A percentile compares a stretch with the other conserved stretches of the same genome.
Conservation (phyloP, 179 eudicot species). For the Heliamphora pulchella region DNA sequence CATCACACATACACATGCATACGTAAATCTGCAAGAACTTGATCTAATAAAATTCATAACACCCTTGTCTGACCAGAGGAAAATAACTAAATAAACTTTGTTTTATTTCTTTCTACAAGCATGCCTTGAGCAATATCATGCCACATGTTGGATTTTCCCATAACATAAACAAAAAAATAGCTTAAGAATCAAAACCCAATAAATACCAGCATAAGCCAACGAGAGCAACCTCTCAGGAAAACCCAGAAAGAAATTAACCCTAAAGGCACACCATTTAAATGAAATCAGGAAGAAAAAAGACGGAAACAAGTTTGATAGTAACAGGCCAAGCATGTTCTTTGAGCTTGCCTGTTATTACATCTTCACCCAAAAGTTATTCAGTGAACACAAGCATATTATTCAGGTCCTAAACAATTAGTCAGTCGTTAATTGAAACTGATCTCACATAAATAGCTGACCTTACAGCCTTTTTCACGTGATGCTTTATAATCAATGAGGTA, state of each 20-base stretch:
- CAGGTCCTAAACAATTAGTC: neutral
- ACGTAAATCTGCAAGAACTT: neutral
- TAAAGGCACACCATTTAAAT: neutral
- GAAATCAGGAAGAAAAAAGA: neutral
- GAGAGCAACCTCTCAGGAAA: no score
- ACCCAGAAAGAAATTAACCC: no score
- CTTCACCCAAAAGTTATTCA: neutral
- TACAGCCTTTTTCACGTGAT: neutral
- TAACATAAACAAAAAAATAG: neutral
- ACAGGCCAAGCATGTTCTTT: neutral
- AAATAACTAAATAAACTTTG: neutral
- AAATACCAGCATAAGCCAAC: no score
- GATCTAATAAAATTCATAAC: neutral
- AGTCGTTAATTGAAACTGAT: neutral
- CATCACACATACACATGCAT: no score
- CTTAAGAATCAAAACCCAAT: neutral
- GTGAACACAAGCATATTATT: neutral
- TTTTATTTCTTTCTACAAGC: neutral
- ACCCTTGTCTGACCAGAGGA: neutral
- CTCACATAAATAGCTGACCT: neutral
- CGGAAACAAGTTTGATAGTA: neutral
- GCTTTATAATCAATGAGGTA: neutral
- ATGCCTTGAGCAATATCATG: neutral
- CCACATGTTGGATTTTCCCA: neutral
- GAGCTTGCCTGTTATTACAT: neutral